phyloP scores from a whole-genome alignment of 805 yeast genomes.

The Saturnispora dispora region DNA sequence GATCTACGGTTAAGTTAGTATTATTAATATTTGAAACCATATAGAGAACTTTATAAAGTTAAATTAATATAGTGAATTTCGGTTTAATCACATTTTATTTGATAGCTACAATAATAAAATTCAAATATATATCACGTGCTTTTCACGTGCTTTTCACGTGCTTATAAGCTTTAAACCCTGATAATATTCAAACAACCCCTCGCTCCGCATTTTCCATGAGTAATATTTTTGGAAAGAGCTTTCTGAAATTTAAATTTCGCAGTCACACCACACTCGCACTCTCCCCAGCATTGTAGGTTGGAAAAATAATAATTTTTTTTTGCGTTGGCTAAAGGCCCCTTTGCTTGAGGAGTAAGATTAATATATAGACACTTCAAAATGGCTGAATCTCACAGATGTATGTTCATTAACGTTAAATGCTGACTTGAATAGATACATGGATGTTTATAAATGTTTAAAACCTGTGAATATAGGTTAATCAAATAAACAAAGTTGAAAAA shows the following conservation, averaged over 20 bases:
- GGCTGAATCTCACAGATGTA: slow-evolving; percentile 98
- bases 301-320: slow-evolving; percentile 1
- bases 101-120: too few species aligned
- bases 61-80: too few species aligned
- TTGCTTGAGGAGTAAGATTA: slow-evolving; percentile 4
- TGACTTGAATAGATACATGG: background rate
- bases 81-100: too few species aligned
- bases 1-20: background rate
- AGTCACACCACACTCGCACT: slow-evolving; percentile 7
- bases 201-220: slow-evolving; percentile 3
- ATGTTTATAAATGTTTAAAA: background rate
- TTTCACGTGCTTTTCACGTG: background rate
- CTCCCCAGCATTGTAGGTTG: background rate
- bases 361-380: slow-evolving; percentile 36
- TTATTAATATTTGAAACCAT: background rate
- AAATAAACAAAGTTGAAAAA: background rate
- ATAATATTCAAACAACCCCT: background rate
- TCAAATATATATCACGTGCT: background rate
- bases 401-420: slow-evolving; percentile 32
- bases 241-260: background rate
- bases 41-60: too few species aligned
- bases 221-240: background rate
- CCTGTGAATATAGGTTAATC: background rate
- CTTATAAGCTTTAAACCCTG: background rate
- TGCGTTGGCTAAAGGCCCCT: slow-evolving; percentile 2